phyloP scores from a whole-genome alignment of 2,329 filamentous ascomycete species.

The Raffaelea ambrosiae region DNA sequence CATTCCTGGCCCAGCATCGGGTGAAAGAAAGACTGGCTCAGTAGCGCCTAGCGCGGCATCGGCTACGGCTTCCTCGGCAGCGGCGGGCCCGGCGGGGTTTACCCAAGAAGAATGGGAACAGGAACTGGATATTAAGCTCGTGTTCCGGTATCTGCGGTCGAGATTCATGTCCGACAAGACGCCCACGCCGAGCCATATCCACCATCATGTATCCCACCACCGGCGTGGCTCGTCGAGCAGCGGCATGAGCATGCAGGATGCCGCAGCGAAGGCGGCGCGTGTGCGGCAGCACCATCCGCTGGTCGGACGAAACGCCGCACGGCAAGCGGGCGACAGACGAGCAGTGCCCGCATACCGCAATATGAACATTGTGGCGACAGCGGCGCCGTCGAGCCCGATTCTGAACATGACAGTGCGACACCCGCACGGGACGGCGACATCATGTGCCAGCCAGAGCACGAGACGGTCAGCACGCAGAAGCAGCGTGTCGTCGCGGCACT shows the following conservation, averaged over 20 bases:
- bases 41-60: neutral
- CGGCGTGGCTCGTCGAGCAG: constrained; percentile 17
- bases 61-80: neutral
- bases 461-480: constrained; percentile 61
- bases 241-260: constrained; percentile 49
- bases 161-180: constrained; percentile 54
- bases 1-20: constrained; percentile 21
- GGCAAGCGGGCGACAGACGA: constrained; percentile 26
- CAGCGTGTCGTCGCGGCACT: constrained; percentile 67
- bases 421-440: constrained; percentile 45
- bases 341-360: constrained; percentile 38
- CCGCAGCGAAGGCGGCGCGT: constrained; percentile 68
- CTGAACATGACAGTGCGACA: constrained; percentile 31
- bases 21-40: constrained; percentile 11
- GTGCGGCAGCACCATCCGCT: constrained; percentile 87
- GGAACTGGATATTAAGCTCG: constrained; percentile 81
- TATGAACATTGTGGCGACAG: constrained; percentile 13
- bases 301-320: constrained; percentile 43
- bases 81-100: constrained; percentile 25
- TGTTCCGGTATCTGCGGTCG: constrained; percentile 78
- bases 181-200: constrained; percentile 3
- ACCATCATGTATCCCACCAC: constrained; percentile 1
- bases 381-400: constrained; percentile 37
- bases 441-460: constrained; percentile 83
- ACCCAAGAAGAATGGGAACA: constrained; percentile 86